Base-by-base conservation (phyloP, 805 yeast species). In the Myxozyma vanderwaltii region DNA sequence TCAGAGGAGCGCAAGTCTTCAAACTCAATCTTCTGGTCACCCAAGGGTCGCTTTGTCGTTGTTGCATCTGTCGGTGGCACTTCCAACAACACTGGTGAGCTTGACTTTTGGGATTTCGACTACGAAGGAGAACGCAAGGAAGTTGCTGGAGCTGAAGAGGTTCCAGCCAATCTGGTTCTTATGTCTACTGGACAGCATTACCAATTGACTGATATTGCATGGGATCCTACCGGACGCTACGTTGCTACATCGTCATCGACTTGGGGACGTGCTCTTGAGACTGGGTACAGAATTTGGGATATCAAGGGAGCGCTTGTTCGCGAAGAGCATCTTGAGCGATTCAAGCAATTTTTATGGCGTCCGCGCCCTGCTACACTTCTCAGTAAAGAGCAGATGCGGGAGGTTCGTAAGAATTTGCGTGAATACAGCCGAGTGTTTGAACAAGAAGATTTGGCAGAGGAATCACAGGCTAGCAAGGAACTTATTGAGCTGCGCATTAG, bases 151-250 rank as follows among this genome's bases (percentile, higher is more conserved):
- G 78, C 76, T 51, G 76, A 75, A 63, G 84, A 81, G 56, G 82
- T 81, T 35, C 74, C 77, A 17, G 83, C 85, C 44, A 82, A 82
- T 65, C 79, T 86, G 63, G 83, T 84, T 71, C 79, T 81, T 68
- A 76, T 92, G 64, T 83, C 81, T 60, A 76, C 81, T 39, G 85
- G 85, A 64, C 85, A 83, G 67, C 88, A 80, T 71, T 79, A 82
- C 56, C 95, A 96, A 63, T 81, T 91, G 76, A 87, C 96, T 51
- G 88, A 87, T 72, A 71, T 91, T 62, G 79, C 85, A 54, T 94
- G 99, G 99, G 99, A 94, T 75, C 92, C 96, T 59, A 86, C 96
- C 52, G 99, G 99, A 68, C 83, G 98, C 76, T 91, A 80, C 73
- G 79, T 92, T 54, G 86, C 92, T 50, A 89, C 87, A 19, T 88